Percentiles rank a stretch among this genome's conserved stretches.
These are phyloP conservation scores for Coelastrella sp. DNA, from an alignment of 139 green algal species.

Conservation along the genomic window DNA sequence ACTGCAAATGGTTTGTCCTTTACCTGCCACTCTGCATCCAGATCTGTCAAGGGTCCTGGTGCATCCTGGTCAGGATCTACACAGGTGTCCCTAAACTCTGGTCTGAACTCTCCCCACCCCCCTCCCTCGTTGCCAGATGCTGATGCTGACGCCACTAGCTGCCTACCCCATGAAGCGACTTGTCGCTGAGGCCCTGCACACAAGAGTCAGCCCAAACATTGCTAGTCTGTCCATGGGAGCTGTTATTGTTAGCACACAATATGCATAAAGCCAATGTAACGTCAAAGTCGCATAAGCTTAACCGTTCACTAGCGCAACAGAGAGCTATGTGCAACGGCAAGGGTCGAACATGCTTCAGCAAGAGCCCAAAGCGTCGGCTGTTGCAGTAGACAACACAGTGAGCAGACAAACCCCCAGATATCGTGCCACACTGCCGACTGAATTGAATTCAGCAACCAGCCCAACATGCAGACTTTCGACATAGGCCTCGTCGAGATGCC, in stretches of 20 bases:
- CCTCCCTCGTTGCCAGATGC: neutral
- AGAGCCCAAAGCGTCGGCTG: neutral
- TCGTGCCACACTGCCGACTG: no score
- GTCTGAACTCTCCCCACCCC: slow-evolving; percentile 8
- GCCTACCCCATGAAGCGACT: neutral
- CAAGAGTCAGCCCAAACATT: neutral
- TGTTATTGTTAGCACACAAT: no score
- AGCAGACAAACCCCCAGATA: neutral
- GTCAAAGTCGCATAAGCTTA: no score
- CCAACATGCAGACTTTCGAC: neutral
- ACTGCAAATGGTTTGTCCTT: no score
- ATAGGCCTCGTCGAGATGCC: neutral
- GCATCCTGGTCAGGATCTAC: slow-evolving; percentile 21
- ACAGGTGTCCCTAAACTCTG: slow-evolving; percentile 6
- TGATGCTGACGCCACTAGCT: slow-evolving; percentile 17
- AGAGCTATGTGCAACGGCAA: slow-evolving; percentile 6
- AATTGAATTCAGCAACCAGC: neutral
- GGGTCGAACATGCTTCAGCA: neutral
- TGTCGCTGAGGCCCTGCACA: neutral
- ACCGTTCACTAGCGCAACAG: neutral
- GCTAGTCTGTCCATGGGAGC: no score
- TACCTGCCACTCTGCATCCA: slow-evolving; percentile 43
- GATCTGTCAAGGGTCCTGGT: neutral
- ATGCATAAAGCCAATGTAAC: no score
- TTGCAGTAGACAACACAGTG: neutral